Evolutionary conservation across 108 stramenopile species (phyloP).

Genomic region (Bacterosira constricta): DNA sequence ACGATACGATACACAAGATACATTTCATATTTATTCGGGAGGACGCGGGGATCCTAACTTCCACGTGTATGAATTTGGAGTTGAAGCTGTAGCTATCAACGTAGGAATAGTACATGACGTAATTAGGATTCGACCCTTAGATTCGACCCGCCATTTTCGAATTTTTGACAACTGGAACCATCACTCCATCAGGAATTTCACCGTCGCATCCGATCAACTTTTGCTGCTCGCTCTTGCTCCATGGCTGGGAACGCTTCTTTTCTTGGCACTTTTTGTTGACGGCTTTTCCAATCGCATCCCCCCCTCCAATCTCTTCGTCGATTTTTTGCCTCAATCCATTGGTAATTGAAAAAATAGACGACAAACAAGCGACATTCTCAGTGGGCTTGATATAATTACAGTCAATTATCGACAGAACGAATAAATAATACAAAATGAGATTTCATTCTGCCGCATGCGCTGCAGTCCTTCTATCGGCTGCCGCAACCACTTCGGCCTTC

Average conservation of each 20-base stretch:
- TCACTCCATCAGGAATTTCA: not conserved
- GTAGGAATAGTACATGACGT: not conserved
- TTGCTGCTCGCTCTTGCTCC: not conserved
- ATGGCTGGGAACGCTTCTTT: no score
- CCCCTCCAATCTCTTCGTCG: no score
- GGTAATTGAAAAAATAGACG: not conserved
- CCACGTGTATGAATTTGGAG: not conserved
- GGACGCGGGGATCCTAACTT: no score
- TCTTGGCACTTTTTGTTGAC: no score
- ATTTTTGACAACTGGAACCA: not conserved
- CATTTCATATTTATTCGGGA: no score
- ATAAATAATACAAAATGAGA: conserved; percentile 23
- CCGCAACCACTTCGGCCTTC: conserved; percentile 24
- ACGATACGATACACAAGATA: no score
- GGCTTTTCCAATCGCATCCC: no score
- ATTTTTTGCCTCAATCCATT: no score
- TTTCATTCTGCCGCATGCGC: conserved; percentile 41
- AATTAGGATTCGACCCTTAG: not conserved
- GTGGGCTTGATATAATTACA: no score
- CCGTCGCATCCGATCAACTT: no score
- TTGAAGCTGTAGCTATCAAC: not conserved
- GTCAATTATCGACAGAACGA: no score
- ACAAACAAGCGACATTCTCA: not conserved
- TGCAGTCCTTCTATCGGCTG: conserved; percentile 12
- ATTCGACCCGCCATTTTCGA: no score